phyloP scores from a whole-genome alignment of 345 rosid species.

The Lepidium sativum region DNA sequence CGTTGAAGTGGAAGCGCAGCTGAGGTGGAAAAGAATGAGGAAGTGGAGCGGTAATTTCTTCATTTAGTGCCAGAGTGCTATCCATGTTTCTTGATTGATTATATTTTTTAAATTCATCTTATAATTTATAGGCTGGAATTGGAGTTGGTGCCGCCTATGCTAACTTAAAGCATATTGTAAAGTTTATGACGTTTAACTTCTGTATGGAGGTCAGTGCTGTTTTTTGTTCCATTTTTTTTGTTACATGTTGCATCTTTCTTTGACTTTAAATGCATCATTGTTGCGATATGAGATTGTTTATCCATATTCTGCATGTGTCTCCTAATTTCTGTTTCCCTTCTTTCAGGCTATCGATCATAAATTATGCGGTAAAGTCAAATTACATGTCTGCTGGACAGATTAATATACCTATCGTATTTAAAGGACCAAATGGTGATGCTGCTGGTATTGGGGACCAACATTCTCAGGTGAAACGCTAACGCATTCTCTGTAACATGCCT shows the following conservation, averaged over 20 bases:
- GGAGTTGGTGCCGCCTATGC: constrained; percentile 95
- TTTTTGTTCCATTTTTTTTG: neutral
- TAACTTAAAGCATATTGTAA: constrained; percentile 78
- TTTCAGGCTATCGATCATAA: constrained; percentile 88
- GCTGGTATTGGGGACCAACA: constrained; percentile 99
- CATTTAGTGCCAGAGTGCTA: too few species aligned
- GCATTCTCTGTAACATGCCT: neutral
- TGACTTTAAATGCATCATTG: constrained; percentile 1
- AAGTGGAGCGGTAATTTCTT: too few species aligned
- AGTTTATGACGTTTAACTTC: constrained; percentile 95
- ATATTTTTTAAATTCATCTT: too few species aligned
- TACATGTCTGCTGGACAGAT: constrained; percentile 92
- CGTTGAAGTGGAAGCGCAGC: too few species aligned
- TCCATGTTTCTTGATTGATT: too few species aligned
- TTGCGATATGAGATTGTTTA: neutral
- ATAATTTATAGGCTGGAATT: constrained; percentile 75
- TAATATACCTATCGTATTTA: constrained; percentile 73
- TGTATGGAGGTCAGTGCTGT: constrained; percentile 67
- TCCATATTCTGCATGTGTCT: neutral
- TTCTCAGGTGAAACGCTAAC: constrained; percentile 51
- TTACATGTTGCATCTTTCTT: neutral
- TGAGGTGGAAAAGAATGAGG: too few species aligned
- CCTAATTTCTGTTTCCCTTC: neutral
- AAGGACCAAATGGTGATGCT: constrained; percentile 98
- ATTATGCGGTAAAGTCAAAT: constrained; percentile 80